Evolutionary conservation across 163 green algal species (phyloP), one percentile per base, ranked within the genome.

Genomic region (Scenedesmus sp.): DNA sequence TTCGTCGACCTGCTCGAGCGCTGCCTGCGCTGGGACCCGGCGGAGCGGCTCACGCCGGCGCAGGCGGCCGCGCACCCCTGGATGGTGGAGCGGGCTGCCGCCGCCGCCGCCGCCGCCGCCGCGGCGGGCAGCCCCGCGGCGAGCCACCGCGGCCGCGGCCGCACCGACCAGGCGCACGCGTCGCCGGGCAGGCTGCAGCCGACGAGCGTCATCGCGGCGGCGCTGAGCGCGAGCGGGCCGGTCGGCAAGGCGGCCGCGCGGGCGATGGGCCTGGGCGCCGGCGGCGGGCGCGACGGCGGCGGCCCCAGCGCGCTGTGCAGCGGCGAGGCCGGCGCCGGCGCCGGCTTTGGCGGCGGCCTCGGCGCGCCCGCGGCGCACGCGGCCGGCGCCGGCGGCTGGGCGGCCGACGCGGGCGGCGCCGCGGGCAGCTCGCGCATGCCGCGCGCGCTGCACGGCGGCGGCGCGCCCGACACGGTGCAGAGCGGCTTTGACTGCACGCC

Each of bases 1-100:
- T 95, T 95, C 73, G 63, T 94, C 31, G 78, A 87, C 65, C 87
- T 94, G 28, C 56, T 94, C 53, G 75, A 88, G 58, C 72, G 70
- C 53, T 92, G 87, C 74, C 83, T 95, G 5, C 56, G 73, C 18
- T 96, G 91, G 91, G 86, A 95, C 73, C 85, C 88, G 15, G 65
- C 62, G 9, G 62, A 84, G 18, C 81, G 91, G 45, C 77, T 92
- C 48, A 91, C 89, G 0, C 90, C 91, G 2, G 90, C 94, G 26
- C 84, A 93, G 62, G 91, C 89, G n/a, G 69, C 93, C 70, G 57
- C 79, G 39, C 90, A 95, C 83, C 70, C 74, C 24, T 94, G 89
- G 89, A 88, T 94, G 34, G 65, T 69, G 33, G 86, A 80, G 28
- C 51, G 57, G 60, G 42, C 44, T 2, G 70, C 39, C 6, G 39